Conservation (phyloP, 129 eudicot species). For the Silybum marianum region DNA sequence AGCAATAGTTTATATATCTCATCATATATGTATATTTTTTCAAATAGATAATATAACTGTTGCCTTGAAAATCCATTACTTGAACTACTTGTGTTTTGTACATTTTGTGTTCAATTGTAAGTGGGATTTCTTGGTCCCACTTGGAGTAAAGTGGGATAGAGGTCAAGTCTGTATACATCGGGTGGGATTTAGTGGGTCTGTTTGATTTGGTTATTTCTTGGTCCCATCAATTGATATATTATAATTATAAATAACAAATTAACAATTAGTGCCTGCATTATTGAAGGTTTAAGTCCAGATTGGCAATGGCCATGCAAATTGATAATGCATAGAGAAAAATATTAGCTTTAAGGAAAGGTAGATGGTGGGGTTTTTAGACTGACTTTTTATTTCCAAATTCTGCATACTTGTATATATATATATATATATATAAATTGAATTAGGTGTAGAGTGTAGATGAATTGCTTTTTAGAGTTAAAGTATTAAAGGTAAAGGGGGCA, state of each 20-base stretch:
- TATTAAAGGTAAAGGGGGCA: slow-evolving; percentile 39
- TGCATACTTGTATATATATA: slow-evolving; percentile 3
- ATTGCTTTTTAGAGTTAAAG: slow-evolving; percentile 27
- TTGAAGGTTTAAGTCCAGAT: slow-evolving; percentile 20
- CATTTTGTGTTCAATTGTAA: slow-evolving; percentile 10
- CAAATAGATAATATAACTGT: slow-evolving; percentile 29
- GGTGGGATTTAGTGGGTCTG: neutral
- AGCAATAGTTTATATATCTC: slow-evolving; percentile 21
- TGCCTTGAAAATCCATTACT: neutral
- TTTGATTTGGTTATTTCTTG: neutral
- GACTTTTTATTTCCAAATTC: slow-evolving; percentile 10
- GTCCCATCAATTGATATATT: slow-evolving; percentile 16
- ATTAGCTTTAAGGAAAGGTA: slow-evolving; percentile 25
- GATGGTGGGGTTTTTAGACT: slow-evolving; percentile 12
- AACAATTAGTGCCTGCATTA: slow-evolving; percentile 33
- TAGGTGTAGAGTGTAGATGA: slow-evolving; percentile 20
- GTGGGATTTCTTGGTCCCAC: slow-evolving; percentile 18
- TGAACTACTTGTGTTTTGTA: slow-evolving; percentile 14
- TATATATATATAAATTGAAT: no score
- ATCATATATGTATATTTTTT: slow-evolving; percentile 21
- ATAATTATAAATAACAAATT: neutral
- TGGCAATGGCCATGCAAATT: neutral
- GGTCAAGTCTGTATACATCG: neutral
- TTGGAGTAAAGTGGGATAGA: neutral
- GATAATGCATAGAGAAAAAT: slow-evolving; percentile 13